A percentile compares a stretch with the other conserved stretches of the same genome.
These are phyloP conservation scores for Cystobasidium sp. DNA, from an alignment of 1,284 basidiomycete genomes.

Conservation along the genomic window DNA sequence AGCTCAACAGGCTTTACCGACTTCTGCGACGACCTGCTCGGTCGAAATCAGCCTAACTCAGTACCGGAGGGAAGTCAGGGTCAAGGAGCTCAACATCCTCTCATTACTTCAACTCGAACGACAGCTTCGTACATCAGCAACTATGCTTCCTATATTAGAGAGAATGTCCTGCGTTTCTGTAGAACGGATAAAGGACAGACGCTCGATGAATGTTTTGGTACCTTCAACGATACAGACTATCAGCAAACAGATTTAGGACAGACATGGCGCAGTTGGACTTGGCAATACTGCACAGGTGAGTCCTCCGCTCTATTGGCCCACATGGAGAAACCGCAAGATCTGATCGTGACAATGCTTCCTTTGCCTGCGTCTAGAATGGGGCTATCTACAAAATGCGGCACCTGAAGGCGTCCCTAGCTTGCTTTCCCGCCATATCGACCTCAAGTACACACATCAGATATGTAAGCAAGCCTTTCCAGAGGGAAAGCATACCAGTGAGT, in stretches of 20 bases:
- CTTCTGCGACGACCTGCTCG: constrained; percentile 46
- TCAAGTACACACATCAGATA: constrained; percentile 77
- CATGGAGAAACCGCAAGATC: too few relatives aligned
- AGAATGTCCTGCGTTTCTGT: constrained; percentile 46
- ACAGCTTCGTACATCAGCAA: constrained; percentile 9
- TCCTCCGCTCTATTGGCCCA: neutral
- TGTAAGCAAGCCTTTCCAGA: constrained; percentile 80
- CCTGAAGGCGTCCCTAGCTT: constrained; percentile 70
- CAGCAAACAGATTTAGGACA: constrained; percentile 66
- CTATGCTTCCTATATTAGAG: constrained; percentile 42
- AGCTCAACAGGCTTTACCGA: constrained; percentile 46
- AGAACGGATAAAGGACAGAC: constrained; percentile 23
- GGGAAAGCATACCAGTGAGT: constrained; percentile 69
- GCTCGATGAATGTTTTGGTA: constrained; percentile 72
- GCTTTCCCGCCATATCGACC: constrained; percentile 72
- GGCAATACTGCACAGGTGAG: constrained; percentile 64
- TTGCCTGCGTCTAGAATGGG: constrained; percentile 68
- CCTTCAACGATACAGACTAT: constrained; percentile 69
- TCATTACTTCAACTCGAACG: neutral
- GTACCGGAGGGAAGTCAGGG: neutral
- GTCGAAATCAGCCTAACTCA: neutral
- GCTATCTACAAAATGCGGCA: constrained; percentile 75
- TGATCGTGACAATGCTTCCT: too few relatives aligned
- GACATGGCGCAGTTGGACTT: constrained; percentile 83
- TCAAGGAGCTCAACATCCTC: constrained; percentile 4